Evolutionary conservation across 106 monocot genomes (phyloP).

Genomic region (Xerophyta viscosa): DNA sequence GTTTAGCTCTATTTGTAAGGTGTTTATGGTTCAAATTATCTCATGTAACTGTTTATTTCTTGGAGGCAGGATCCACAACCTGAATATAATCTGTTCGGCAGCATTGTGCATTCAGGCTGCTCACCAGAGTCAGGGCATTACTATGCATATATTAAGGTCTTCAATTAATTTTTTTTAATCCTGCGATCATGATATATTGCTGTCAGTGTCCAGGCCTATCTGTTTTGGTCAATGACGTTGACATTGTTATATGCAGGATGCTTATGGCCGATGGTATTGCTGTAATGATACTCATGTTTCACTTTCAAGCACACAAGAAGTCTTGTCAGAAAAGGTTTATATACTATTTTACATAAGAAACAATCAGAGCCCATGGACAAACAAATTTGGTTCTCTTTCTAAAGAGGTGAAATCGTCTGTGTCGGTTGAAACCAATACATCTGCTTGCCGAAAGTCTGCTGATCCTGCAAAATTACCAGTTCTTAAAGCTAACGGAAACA

Average conservation of each 20-base stretch:
- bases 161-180: no score
- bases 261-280: constrained; percentile 84
- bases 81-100: constrained; percentile 85
- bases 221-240: neutral
- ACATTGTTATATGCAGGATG: constrained; percentile 42
- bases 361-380: constrained; percentile 32
- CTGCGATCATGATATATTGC: no score
- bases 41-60: neutral
- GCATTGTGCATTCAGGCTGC: constrained; percentile 87
- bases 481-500: constrained; percentile 16
- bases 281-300: constrained; percentile 93
- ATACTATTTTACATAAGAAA: constrained; percentile 75
- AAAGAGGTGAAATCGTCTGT: constrained; percentile 23
- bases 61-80: constrained; percentile 60
- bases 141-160: constrained; percentile 94
- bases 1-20: no score
- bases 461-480: constrained; percentile 19
- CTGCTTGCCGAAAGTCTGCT: constrained; percentile 10
- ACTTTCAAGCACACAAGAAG: constrained; percentile 68
- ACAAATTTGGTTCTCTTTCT: constrained; percentile 23
- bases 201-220: no score
- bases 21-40: neutral
- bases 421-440: constrained; percentile 21
- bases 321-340: constrained; percentile 94
- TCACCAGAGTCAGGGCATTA: constrained; percentile 95